Evolutionary conservation across 2,329 filamentous ascomycete genomes (phyloP), one percentile per base, ranked within the genome.

Genomic region (Colletotrichum falcatum): DNA sequence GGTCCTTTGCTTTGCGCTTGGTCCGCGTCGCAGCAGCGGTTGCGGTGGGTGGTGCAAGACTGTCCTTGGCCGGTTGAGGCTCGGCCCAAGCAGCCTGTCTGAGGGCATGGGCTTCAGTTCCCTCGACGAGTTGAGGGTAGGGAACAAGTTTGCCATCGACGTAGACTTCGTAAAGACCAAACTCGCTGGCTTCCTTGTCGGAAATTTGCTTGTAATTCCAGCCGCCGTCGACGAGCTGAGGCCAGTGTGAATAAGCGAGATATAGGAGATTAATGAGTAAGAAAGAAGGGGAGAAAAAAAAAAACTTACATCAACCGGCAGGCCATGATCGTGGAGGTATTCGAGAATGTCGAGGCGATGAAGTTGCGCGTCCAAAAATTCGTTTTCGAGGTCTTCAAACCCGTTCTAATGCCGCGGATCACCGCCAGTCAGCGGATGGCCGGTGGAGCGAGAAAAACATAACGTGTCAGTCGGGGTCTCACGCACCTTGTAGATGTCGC

Each of bases 1-100:
- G 84, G 35, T 83, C 84, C 18, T 83, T 83, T 7, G 86, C 83
- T 74, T 84, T 87, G 30, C 87, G 84, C 79, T 89, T 89, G 14
- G 63, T 23, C 61, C 68, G 68, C 59, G 70, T 44, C 42, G 65
- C 65, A 42, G 70, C 48, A 48, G 69, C 37, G 33, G 66, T 33
- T 35, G 70, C 51, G 28, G 69, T 44, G 30, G 59, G 30, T 37
- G 59, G 59, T 37, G 59, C 59, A 35, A 61, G 44, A 20, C 30
- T 61, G 44, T 61, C 59, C 59, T 61, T 61, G 30, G 16, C 33
- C 9, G 59, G 33, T 35, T 56, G 56, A 58, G 72, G 72, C 60
- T 71, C 62, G 14, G 70, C 70, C 65, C 62, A 72, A n/a, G 70
- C 61, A 55, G 70, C 72, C 18, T 66, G 70, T 39, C 70, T 67